Evolutionary conservation across 2,329 filamentous ascomycete genomes (phyloP).

Genomic region (Colletotrichum musicola): DNA sequence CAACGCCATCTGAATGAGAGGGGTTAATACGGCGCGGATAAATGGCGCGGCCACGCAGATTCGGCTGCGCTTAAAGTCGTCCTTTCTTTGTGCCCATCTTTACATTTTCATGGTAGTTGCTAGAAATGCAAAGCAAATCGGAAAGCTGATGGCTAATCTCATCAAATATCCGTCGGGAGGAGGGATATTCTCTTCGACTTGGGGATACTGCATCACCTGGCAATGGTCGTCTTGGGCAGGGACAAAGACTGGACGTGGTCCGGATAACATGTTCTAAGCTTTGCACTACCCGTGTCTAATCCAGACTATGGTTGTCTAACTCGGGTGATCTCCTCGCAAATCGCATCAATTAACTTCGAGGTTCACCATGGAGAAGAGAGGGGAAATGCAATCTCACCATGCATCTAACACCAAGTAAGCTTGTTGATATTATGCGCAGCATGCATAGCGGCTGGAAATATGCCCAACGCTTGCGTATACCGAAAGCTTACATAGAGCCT

Average conservation of each 20-base stretch:
- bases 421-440: constrained; percentile 7
- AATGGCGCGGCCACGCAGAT: background rate
- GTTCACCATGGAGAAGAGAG: background rate
- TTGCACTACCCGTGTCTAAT: background rate
- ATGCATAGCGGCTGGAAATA: background rate
- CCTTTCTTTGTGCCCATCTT: background rate
- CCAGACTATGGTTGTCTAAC: no score
- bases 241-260: background rate
- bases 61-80: background rate
- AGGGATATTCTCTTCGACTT: background rate
- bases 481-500: background rate
- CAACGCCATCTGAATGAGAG: constrained; percentile 4
- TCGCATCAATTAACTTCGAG: background rate
- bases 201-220: background rate
- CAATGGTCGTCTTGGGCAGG: no score
- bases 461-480: constrained; percentile 14
- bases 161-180: background rate
- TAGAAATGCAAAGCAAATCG: background rate
- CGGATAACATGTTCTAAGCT: background rate
- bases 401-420: background rate
- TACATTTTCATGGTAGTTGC: background rate
- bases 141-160: background rate
- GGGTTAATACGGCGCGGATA: background rate
- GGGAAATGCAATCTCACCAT: background rate
- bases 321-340: background rate